Evolutionary conservation across 2,329 filamentous ascomycete species (phyloP).

Genomic region (Diaporthe sp.): DNA sequence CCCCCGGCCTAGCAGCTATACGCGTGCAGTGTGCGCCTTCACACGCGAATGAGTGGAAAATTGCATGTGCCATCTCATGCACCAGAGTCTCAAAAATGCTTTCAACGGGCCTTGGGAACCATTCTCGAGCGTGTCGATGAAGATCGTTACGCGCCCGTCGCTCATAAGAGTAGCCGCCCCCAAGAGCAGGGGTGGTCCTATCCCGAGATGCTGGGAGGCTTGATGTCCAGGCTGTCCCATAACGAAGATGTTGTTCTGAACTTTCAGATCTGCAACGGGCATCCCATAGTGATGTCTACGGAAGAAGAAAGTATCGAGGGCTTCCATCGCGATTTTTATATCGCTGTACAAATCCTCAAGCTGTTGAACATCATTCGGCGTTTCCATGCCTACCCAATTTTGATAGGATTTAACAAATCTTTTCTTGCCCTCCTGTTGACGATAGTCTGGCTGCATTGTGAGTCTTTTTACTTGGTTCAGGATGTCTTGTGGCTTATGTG

Average conservation of each 20-base stretch:
- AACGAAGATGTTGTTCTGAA: not conserved
- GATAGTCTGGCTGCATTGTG: not conserved
- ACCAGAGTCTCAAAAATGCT: not conserved
- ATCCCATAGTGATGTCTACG: too few relatives aligned
- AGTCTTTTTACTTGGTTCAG: not conserved
- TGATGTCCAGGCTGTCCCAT: not conserved
- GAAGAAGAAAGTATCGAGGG: not conserved
- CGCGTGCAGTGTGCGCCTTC: rapidly evolving
- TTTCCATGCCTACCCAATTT: not conserved
- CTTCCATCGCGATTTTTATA: not conserved
- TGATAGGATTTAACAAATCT: not conserved
- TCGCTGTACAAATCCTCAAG: not conserved
- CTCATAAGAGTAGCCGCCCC: rapidly evolving
- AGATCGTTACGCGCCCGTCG: not conserved
- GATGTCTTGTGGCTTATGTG: not conserved
- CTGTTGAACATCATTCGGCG: not conserved
- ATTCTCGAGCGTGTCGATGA: not conserved
- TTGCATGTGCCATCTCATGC: slow-evolving; percentile 1
- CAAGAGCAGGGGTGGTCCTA: not conserved
- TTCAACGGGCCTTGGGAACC: too few relatives aligned
- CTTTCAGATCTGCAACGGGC: not conserved
- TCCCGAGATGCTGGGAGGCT: not conserved
- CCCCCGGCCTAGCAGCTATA: too few relatives aligned
- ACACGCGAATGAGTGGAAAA: not conserved
- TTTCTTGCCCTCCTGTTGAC: too few relatives aligned